These are phyloP conservation scores for Tricholoma furcatifolium DNA, from an alignment of 768 basidiomycete genomes.

Conservation along the genomic window DNA sequence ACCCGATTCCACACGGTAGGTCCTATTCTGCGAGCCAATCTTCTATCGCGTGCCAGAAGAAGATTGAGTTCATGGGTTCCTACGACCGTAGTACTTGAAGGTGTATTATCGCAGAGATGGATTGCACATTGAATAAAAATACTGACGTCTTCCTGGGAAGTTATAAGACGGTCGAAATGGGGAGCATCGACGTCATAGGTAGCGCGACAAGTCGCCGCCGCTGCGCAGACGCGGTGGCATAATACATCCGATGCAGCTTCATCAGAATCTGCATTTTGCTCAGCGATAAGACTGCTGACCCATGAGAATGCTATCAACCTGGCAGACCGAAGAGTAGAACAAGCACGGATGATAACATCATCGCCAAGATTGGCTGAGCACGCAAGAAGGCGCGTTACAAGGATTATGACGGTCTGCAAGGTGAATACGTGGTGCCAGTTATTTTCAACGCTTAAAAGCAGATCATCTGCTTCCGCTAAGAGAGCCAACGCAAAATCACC, in stretches of 20 bases:
- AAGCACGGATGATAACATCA: slow-evolving; percentile 15
- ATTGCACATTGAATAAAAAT: slow-evolving; percentile 23
- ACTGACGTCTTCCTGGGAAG: slow-evolving; percentile 20
- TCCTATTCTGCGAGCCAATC: slow-evolving; percentile 26
- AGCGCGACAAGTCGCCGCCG: slow-evolving; percentile 6
- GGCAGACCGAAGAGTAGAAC: slow-evolving; percentile 25
- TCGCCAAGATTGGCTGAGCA: slow-evolving; percentile 5
- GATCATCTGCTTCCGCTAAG: slow-evolving; percentile 31
- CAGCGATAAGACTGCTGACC: neutral
- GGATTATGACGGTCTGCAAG: slow-evolving; percentile 30
- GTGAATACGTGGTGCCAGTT: slow-evolving; percentile 40
- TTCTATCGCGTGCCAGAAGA: slow-evolving; percentile 29
- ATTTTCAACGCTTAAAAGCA: slow-evolving; percentile 32
- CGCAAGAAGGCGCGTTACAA: slow-evolving; percentile 36
- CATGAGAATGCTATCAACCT: slow-evolving; percentile 9
- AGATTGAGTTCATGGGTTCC: slow-evolving; percentile 7
- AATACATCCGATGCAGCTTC: neutral
- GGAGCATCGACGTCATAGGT: slow-evolving; percentile 25
- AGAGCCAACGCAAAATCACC: slow-evolving; percentile 34
- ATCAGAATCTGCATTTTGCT: slow-evolving; percentile 10
- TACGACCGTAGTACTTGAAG: neutral
- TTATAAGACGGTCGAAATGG: slow-evolving; percentile 14
- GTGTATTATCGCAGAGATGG: slow-evolving; percentile 24
- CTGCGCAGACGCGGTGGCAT: slow-evolving; percentile 3
- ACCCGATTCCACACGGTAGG: slow-evolving; percentile 3